Percentiles rank a stretch among this genome's conserved stretches.
Evolutionary conservation across 257 asterid species (phyloP).

Genomic region (Nicotiana obtusifolia): DNA sequence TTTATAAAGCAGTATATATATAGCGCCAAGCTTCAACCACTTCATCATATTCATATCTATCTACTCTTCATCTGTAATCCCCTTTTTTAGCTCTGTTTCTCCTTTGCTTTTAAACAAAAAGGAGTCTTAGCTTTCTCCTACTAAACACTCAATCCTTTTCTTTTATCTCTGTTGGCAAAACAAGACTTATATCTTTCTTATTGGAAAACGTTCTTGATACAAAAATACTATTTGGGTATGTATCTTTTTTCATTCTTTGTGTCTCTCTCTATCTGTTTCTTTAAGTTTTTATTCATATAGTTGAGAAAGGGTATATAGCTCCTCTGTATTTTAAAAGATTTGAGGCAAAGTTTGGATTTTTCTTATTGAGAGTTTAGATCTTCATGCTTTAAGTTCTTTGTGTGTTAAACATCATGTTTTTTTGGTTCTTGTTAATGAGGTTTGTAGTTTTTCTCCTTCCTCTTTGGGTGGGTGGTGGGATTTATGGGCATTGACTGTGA

Average conservation of each 20-base stretch:
- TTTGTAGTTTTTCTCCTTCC: not conserved
- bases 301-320: not conserved
- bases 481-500: not conserved
- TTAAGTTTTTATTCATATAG: not conserved
- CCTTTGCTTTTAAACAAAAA: not conserved
- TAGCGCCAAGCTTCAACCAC: not conserved
- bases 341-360: not conserved
- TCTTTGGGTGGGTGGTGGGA: not conserved
- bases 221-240: conserved; percentile 1
- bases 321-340: not conserved
- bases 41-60: not conserved
- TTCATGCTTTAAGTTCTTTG: not conserved
- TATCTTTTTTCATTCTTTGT: not conserved
- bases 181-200: not conserved
- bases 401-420: not conserved
- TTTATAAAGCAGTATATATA: not conserved
- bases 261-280: not conserved
- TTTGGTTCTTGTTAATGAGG: not conserved
- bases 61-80: not conserved
- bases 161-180: not conserved
- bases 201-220: not conserved
- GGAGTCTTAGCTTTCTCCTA: conserved; percentile 4
- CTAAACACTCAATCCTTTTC: not conserved
- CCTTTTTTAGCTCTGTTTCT: not conserved
- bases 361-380: not conserved